Percentiles rank a stretch among this genome's conserved stretches.
Evolutionary conservation across 225 moss, liverwort and hornwort genomes (phyloP).

Genomic region (Sphagnum contortum): DNA sequence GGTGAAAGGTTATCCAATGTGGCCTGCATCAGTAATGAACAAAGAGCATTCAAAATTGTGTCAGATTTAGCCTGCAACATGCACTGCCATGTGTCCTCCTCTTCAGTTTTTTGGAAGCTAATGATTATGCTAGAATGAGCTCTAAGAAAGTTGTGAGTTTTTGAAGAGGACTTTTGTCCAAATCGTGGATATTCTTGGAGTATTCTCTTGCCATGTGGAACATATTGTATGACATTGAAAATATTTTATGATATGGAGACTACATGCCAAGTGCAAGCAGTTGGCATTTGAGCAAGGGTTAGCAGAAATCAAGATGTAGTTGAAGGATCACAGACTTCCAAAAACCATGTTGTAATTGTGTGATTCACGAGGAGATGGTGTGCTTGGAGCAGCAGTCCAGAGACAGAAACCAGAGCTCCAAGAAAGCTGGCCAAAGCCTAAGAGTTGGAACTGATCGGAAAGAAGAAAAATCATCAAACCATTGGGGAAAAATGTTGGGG

Average conservation of each 20-base stretch:
- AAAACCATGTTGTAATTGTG: slow-evolving; percentile 77
- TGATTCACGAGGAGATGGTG: slow-evolving; percentile 48
- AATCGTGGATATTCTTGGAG: too few relatives aligned
- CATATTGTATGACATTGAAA: too few relatives aligned
- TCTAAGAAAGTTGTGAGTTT: slow-evolving; percentile 62
- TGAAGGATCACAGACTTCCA: slow-evolving; percentile 86
- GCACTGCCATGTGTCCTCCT: slow-evolving; percentile 62
- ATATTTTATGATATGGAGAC: too few relatives aligned
- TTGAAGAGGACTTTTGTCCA: slow-evolving; percentile 64
- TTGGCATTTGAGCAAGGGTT: slow-evolving; percentile 84
- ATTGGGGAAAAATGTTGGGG: slow-evolving; percentile 39
- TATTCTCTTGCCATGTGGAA: too few relatives aligned
- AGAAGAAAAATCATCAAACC: slow-evolving; percentile 27
- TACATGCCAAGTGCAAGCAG: slow-evolving; percentile 84
- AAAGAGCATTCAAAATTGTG: slow-evolving; percentile 75
- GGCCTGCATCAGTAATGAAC: slow-evolving; percentile 96
- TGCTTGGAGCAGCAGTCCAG: slow-evolving; percentile 42
- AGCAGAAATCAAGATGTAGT: slow-evolving; percentile 85
- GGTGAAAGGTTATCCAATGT: slow-evolving; percentile 98
- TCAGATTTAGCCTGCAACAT: slow-evolving; percentile 70
- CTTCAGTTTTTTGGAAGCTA: slow-evolving; percentile 99
- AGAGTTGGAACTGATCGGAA: slow-evolving; percentile 36
- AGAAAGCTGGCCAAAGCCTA: slow-evolving; percentile 57
- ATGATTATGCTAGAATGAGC: slow-evolving; percentile 76
- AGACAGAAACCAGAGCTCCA: slow-evolving; percentile 61